Base-by-base conservation (phyloP, 768 basidiomycete genomes). In the Crepidotus variabilis region DNA sequence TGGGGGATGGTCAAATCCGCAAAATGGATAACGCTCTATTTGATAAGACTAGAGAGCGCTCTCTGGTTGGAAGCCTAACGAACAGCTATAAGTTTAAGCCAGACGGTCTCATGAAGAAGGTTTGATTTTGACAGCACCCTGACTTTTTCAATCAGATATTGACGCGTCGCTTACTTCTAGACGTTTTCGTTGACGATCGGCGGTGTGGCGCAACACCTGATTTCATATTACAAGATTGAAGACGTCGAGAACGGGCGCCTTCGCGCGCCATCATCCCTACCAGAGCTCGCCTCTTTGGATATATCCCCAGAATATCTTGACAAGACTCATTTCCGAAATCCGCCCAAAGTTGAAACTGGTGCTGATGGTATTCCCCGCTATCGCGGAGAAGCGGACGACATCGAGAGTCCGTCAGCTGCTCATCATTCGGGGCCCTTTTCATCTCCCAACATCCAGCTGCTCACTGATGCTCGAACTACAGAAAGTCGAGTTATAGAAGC, bases 51-150 rank as follows among this genome's bases (percentile, higher is more conserved):
- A 81, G 87, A 48, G 94, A 97, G 70, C 78, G 93, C 50, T 85
- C 83, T 22, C 78, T 98, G 34, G 83, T 96, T 51, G 95, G 95
- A 32, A 94, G 92, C 65, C 72, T 98, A 65, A 97, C 94, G 8
- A 94, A 93, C 72, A 89, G 85, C 68, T 88, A 90, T 79, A 93
- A 93, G 71, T 98, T 96, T 81, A 96, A 95, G 67, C 71, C 80
- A 0, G 88, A 93, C 56, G 96, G 96, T 6, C 81, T 98, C 70
- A 93, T 98, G 86, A 98, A 98, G 79, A 97, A 98, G 85, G 96
- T 94, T 47, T 62, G 83, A 71, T 36, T 35, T 52, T 51, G 28
- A 46, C 35, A 34, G 28, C 47, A 39, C 51, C 47, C 47, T 51
- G 53, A 52, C 43, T 45, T 58, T 16, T 56, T 45, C 47, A 39